These are phyloP conservation scores for Yamadazyma atlantica DNA, from an alignment of 1,139 yeast genomes.

Conservation along the genomic window DNA sequence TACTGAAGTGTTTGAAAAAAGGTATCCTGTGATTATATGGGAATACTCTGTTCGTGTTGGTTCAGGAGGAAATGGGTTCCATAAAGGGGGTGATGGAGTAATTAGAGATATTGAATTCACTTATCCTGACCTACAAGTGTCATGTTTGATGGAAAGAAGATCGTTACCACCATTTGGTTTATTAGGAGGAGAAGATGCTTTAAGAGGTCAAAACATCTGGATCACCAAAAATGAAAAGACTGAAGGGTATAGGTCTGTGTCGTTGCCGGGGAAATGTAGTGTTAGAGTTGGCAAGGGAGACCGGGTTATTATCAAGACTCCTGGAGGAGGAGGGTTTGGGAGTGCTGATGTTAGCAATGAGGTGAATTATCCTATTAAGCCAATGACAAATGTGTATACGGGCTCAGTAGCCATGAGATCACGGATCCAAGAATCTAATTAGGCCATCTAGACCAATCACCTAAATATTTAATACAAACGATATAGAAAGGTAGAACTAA, in stretches of 20 bases:
- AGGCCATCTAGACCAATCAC: no score
- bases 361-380: slow-evolving; percentile 26
- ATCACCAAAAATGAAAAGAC: slow-evolving; percentile 22
- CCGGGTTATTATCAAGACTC: slow-evolving; percentile 41
- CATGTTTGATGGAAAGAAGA: slow-evolving; percentile 48
- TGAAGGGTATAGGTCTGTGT: slow-evolving; percentile 25
- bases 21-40: slow-evolving; percentile 46
- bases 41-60: slow-evolving; percentile 38
- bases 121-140: slow-evolving; percentile 37
- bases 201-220: slow-evolving; percentile 44
- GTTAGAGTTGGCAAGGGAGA: slow-evolving; percentile 42
- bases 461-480: no score
- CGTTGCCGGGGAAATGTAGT: slow-evolving; percentile 45
- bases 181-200: slow-evolving; percentile 41
- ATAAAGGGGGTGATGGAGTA: slow-evolving; percentile 47
- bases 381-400: slow-evolving; percentile 23
- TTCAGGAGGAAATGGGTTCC: slow-evolving; percentile 46
- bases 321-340: slow-evolving; percentile 55
- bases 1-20: slow-evolving; percentile 45
- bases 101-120: slow-evolving; percentile 47
- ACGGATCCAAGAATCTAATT: slow-evolving; percentile 35
- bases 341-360: slow-evolving; percentile 8
- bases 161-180: slow-evolving; percentile 47
- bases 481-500: no score
- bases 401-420: slow-evolving; percentile 40